Base-by-base conservation (phyloP, 805 yeast genomes). In the Candida peoriensis region DNA sequence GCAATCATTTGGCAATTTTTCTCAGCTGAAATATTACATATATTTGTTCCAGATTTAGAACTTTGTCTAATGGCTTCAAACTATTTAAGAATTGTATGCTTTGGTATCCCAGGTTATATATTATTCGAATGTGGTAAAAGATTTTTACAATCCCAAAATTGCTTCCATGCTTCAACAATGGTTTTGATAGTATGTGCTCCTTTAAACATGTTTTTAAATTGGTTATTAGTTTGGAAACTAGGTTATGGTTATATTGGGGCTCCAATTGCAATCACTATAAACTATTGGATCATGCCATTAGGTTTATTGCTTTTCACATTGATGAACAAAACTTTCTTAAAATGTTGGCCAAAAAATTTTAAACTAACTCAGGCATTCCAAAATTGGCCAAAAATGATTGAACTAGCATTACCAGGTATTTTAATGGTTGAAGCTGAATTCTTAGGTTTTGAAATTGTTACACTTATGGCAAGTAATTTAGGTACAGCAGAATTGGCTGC, bases 131-230 rank as follows among this genome's bases (percentile, higher is more conserved):
- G 86, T 27, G 78, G 87, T 19, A 87, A 88, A 59, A 66, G 95
- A 38, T 86, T 72, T 49, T 59, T 87, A 38, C 96, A 86, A 61
- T 85, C 94, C 0, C 96, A 87, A 57, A 85, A 86, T 21, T 78
- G 86, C 11, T 88, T 83, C 64, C 81, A 84, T 51, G 95, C 95
- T 5, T 81, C 89, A 8, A 82, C 94, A 6, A 74, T 77, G 42
- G 81, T 78, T 5, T 61, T 85, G 25, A 51, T 74, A 16, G 41
- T 81, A 3, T 71, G 79, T 24, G 77, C 84, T 1, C 95, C 95
- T 1, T 38, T 81, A 32, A 81, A 79, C 48, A 61, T 73, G 15
- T 26, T 78, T 8, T 55, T 78, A 37, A 81, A 81, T 43, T 83
- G 81, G 61, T 42, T 72, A 7, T 61, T 82, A 26, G 87, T 80